Evolutionary conservation across 2,329 filamentous ascomycete genomes (phyloP), one percentile per base, ranked within the genome.

Genomic region (Leptographium wingfieldii): DNA sequence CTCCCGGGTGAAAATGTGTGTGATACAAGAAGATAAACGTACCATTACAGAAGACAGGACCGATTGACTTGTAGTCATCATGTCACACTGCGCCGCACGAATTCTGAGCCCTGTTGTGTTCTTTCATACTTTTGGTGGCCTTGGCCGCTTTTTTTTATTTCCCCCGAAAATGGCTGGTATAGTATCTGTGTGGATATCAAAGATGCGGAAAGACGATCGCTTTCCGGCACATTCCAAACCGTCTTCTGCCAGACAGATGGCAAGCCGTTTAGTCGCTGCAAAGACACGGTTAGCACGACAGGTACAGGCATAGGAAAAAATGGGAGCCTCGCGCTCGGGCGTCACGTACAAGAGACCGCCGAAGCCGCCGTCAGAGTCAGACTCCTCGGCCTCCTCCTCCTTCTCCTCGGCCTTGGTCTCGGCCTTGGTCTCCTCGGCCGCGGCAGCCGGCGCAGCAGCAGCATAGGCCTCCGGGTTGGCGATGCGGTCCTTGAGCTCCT

Each of bases 401-500:
- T 84, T 80, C 71, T 84, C 78, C 71, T 83, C 80, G 66, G 80
- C 78, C 66, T 84, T 80, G 72, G 84, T 79, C 61, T 76, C 74
- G 58, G 75, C 77, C 64, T 79, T 77, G 59, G 76, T 74, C 60
- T 77, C 77, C 61, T 76, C 74, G 59, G 76, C 77, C 57, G 74
- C 77, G 60, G 85, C 87, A 66, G 74, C 83, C 61, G 92, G 90
- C 67, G 87, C 90, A 67, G 92, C 80, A 56, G 90, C 75, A 66
- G 92, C 94, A 76, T 97, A 99, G 60, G 90, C 90, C 60, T 99
- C 94, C 69, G 95, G 95, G 85, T 99, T 97, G 79, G 90, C 90
- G 72, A 99, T 96, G 76, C 94, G 91, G 81, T 99, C 94, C 88
- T 99, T 99, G 80, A 99, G 88, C 79, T 96, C 83, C 72, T 95